Evolutionary conservation across 371 early-diverging fungal genomes (phyloP).

Genomic region (Mucor ambiguus): DNA sequence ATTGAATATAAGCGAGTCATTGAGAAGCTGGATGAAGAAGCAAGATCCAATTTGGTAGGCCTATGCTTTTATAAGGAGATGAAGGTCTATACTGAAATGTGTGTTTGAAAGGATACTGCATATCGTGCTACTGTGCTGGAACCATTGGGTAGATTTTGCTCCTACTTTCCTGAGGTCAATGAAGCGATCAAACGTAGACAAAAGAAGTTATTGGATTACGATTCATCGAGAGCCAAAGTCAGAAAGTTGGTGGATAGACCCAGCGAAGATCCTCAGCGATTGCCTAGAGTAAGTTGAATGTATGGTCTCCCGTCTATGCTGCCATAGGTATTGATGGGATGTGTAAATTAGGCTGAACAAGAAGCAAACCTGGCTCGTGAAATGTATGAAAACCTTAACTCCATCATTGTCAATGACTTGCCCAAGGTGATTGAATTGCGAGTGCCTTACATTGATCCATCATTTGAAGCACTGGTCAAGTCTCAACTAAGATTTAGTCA

Average conservation of each 20-base stretch:
- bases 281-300: slow-evolving; percentile 52
- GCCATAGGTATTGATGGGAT: too few relatives aligned
- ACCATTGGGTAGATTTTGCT: slow-evolving; percentile 83
- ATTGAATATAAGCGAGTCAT: slow-evolving; percentile 76
- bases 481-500: slow-evolving; percentile 84
- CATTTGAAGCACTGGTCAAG: slow-evolving; percentile 93
- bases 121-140: slow-evolving; percentile 87
- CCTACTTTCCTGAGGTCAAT: slow-evolving; percentile 91
- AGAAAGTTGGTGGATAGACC: slow-evolving; percentile 83
- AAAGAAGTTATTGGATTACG: slow-evolving; percentile 90
- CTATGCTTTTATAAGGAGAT: background rate
- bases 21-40: slow-evolving; percentile 80
- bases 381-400: slow-evolving; percentile 82
- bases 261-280: slow-evolving; percentile 71
- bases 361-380: slow-evolving; percentile 77
- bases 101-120: slow-evolving; percentile 65
- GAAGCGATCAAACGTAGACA: slow-evolving; percentile 87
- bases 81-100: background rate
- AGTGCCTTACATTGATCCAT: slow-evolving; percentile 89
- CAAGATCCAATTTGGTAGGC: slow-evolving; percentile 70
- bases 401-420: slow-evolving; percentile 80
- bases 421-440: slow-evolving; percentile 89
- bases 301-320: too few relatives aligned
- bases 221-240: slow-evolving; percentile 72
- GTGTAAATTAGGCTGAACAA: slow-evolving; percentile 63